Evolutionary conservation across 208 protist species (phyloP).

Genomic region (Leptomonas pyrrhocoris): DNA sequence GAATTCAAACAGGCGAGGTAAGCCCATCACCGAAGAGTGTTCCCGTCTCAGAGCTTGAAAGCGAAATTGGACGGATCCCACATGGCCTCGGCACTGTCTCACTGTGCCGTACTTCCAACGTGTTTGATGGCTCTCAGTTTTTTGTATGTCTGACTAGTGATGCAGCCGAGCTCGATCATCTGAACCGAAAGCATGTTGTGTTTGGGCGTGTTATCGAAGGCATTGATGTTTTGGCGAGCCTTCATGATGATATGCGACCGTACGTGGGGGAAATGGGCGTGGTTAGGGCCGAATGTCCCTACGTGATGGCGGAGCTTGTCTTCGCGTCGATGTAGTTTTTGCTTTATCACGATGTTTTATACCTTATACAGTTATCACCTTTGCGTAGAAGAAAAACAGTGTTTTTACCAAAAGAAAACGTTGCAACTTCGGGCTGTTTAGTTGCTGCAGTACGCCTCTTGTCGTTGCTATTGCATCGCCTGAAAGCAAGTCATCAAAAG

Average conservation of each 20-base stretch:
- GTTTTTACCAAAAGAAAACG: too few relatives aligned
- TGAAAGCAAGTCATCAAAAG: too few relatives aligned
- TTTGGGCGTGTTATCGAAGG: constrained; percentile 76
- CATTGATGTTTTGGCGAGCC: constrained; percentile 38
- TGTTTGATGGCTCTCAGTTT: constrained; percentile 76
- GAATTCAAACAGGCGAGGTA: constrained; percentile 77
- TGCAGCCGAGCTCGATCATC: constrained; percentile 57
- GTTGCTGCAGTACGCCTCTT: too few relatives aligned
- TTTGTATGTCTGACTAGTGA: constrained; percentile 84
- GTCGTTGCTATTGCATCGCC: too few relatives aligned
- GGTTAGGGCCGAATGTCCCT: constrained; percentile 36
- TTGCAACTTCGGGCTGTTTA: too few relatives aligned
- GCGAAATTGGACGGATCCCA: constrained; percentile 57
- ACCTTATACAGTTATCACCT: too few relatives aligned
- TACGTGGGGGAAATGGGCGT: constrained; percentile 60
- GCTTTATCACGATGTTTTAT: too few relatives aligned
- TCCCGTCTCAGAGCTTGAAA: constrained; percentile 57
- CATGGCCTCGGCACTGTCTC: constrained; percentile 67
- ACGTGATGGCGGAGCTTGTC: constrained; percentile 26
- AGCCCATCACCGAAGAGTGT: constrained; percentile 40
- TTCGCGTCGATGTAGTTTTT: constrained; percentile 23
- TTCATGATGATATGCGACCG: constrained; percentile 43
- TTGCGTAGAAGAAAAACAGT: too few relatives aligned
- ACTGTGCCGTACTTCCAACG: constrained; percentile 55
- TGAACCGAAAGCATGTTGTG: constrained; percentile 71